phyloP scores from a whole-genome alignment of 1,284 basidiomycete species.

The Tilletiopsis washingtonensis region DNA sequence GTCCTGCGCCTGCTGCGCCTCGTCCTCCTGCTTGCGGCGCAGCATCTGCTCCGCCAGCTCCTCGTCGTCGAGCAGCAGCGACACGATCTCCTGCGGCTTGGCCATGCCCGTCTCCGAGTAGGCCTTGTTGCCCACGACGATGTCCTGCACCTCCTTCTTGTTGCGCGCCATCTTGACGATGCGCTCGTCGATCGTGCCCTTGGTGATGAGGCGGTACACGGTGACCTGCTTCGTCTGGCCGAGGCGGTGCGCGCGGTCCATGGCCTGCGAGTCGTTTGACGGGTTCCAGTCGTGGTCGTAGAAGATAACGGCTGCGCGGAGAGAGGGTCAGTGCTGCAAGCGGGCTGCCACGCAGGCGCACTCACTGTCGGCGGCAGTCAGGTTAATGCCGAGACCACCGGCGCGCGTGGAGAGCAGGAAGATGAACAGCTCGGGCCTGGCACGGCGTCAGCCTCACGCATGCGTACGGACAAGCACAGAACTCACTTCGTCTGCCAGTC shows the following conservation, averaged over 20 bases:
- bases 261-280: conserved; percentile 90
- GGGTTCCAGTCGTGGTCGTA: conserved; percentile 99
- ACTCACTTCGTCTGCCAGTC: conserved; percentile 99
- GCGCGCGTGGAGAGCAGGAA: conserved; percentile 82
- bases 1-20: conserved; percentile 38
- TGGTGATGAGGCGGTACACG: conserved; percentile 92
- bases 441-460: too few species aligned
- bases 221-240: conserved; percentile 99
- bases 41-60: conserved; percentile 50
- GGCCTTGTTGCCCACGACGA: conserved; percentile 94
- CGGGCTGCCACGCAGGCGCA: neutral
- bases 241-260: conserved; percentile 98
- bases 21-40: conserved; percentile 45
- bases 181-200: conserved; percentile 95
- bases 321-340: conserved; percentile 4
- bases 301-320: conserved; percentile 88
- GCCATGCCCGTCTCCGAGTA: conserved; percentile 57
- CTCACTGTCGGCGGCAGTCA: conserved; percentile 67
- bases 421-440: conserved; percentile 53
- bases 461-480: too few species aligned
- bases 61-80: conserved; percentile 88
- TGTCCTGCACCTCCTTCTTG: conserved; percentile 64
- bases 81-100: conserved; percentile 94
- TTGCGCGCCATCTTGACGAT: conserved; percentile 61
- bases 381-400: conserved; percentile 94